Conservation (phyloP, 2,329 filamentous ascomycete species). For the Arthrobotrys entomopaga region DNA sequence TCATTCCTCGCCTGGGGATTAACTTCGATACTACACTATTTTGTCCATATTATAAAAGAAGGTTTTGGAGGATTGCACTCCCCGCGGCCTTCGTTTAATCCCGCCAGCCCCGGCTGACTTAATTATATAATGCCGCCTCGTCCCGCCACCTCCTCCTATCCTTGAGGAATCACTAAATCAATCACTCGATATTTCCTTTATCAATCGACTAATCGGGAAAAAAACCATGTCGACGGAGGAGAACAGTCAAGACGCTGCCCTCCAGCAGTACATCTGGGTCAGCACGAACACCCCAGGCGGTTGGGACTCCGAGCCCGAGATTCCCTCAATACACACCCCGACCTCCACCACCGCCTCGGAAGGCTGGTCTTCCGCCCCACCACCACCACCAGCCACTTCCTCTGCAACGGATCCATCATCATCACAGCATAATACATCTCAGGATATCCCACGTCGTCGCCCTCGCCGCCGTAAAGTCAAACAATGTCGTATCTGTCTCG, state of each 20-base stretch:
- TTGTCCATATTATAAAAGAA: not conserved
- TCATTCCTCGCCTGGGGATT: not conserved
- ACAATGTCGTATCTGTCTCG: slow-evolving; percentile 89
- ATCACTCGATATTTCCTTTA: not conserved
- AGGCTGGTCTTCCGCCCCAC: slow-evolving; percentile 4
- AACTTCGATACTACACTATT: not conserved
- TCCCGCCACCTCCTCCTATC: slow-evolving; percentile 28
- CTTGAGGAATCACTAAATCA: slow-evolving; percentile 24
- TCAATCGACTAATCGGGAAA: not conserved
- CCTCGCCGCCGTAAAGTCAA: slow-evolving; percentile 65
- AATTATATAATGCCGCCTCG: slow-evolving; percentile 35
- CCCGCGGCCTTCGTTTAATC: slow-evolving; percentile 31
- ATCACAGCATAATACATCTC: slow-evolving; percentile 3
- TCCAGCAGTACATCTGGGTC: slow-evolving; percentile 54
- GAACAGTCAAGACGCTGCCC: slow-evolving; percentile 34
- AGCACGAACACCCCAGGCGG: slow-evolving; percentile 50
- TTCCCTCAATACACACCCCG: slow-evolving; percentile 5
- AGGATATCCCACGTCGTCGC: slow-evolving; percentile 31
- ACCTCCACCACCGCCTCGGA: slow-evolving; percentile 9
- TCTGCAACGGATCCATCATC: slow-evolving; percentile 2
- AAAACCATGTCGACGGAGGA: slow-evolving; percentile 19
- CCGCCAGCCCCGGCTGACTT: slow-evolving; percentile 19
- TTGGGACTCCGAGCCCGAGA: slow-evolving; percentile 49
- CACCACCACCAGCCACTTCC: not conserved
- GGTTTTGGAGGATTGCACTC: too few species aligned